Conservation (phyloP, 257 asterid genomes). For the Solanum virginianum region DNA sequence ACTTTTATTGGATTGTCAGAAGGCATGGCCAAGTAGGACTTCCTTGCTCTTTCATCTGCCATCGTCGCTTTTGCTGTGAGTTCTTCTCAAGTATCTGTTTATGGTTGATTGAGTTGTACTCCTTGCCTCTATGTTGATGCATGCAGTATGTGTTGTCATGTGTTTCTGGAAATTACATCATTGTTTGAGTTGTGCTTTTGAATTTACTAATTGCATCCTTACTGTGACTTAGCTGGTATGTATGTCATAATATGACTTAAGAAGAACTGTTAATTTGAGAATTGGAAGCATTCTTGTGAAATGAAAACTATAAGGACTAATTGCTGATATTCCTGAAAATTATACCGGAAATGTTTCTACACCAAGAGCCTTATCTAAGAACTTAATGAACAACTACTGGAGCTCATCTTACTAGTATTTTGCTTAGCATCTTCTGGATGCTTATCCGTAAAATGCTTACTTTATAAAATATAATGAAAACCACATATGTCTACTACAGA, state of each 20-base stretch:
- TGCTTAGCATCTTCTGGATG: not conserved
- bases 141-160: not conserved
- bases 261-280: not conserved
- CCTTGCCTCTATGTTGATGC: not conserved
- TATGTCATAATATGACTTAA: not conserved
- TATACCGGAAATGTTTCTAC: not conserved
- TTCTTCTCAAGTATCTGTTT: constrained; percentile 3
- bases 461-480: not conserved
- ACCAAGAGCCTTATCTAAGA: not conserved
- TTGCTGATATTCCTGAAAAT: not conserved
- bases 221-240: not conserved
- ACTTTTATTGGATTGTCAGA: constrained; percentile 72
- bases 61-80: constrained; percentile 88
- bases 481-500: not conserved
- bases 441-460: not conserved
- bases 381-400: not conserved
- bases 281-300: not conserved
- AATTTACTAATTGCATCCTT: not conserved
- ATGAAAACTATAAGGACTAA: not conserved
- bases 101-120: not conserved
- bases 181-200: not conserved
- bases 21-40: constrained; percentile 97
- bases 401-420: not conserved
- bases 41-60: constrained; percentile 85
- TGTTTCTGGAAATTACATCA: not conserved